Conservation (phyloP, 805 yeast genomes). For the Sugiyamaella smithiae region DNA sequence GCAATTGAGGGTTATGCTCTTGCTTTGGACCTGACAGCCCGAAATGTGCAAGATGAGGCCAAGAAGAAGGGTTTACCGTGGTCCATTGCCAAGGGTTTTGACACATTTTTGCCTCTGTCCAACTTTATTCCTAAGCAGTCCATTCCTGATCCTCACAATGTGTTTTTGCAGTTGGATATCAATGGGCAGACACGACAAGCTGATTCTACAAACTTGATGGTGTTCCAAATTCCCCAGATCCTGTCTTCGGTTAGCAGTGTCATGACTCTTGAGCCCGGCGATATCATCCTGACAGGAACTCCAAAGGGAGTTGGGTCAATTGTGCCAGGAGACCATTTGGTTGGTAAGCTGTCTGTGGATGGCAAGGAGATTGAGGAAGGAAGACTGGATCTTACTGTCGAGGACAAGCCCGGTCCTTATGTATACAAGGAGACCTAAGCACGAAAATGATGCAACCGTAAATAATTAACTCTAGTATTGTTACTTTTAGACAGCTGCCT, state of each 20-base stretch:
- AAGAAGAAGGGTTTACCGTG: slow-evolving; percentile 94
- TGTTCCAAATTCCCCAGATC: slow-evolving; percentile 80
- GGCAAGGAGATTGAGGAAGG: slow-evolving; percentile 55
- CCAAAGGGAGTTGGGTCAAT: slow-evolving; percentile 95
- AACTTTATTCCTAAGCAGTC: slow-evolving; percentile 59
- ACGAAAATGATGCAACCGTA: too few relatives aligned
- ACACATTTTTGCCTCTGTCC: slow-evolving; percentile 90
- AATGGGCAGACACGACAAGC: slow-evolving; percentile 68
- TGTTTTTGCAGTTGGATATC: slow-evolving; percentile 57
- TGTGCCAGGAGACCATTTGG: slow-evolving; percentile 71
- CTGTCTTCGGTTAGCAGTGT: slow-evolving; percentile 77
- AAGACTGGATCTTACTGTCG: slow-evolving; percentile 50
- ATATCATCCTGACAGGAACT: slow-evolving; percentile 89
- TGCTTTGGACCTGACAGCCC: slow-evolving; percentile 91
- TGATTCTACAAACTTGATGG: slow-evolving; percentile 78
- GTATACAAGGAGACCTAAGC: slow-evolving; percentile 46
- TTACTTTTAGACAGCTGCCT: too few relatives aligned
- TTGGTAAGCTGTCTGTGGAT: slow-evolving; percentile 57
- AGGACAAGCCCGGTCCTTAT: slow-evolving; percentile 59
- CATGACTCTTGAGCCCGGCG: slow-evolving; percentile 90
- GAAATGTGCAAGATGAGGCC: slow-evolving; percentile 94
- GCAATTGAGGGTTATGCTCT: slow-evolving; percentile 83
- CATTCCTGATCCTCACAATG: slow-evolving; percentile 73
- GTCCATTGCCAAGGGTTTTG: slow-evolving; percentile 96
- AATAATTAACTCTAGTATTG: too few relatives aligned